These are phyloP conservation scores for Agaricus blazei DNA, from an alignment of 768 basidiomycete genomes.

Conservation along the genomic window DNA sequence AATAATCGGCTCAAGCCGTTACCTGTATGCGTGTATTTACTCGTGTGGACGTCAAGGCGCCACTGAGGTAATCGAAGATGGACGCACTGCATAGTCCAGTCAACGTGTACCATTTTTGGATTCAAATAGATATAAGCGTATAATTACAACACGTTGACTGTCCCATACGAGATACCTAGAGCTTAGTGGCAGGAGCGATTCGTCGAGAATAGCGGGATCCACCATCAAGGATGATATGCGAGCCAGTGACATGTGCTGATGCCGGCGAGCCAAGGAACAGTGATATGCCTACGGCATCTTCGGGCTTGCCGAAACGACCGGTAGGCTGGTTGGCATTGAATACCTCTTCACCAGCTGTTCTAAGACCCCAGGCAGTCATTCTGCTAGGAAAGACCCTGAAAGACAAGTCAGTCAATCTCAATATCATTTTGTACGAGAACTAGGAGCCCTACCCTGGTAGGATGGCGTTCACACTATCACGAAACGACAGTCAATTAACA, in stretches of 20 bases:
- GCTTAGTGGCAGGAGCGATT: slow-evolving; percentile 26
- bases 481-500: not conserved
- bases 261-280: slow-evolving; percentile 70
- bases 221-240: slow-evolving; percentile 70
- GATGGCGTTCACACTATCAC: slow-evolving; percentile 74
- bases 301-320: slow-evolving; percentile 59
- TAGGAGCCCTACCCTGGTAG: slow-evolving; percentile 58
- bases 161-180: slow-evolving; percentile 17
- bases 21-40: too few species aligned
- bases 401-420: not conserved
- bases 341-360: slow-evolving; percentile 44
- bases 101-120: not conserved
- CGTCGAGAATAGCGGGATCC: slow-evolving; percentile 37
- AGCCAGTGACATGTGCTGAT: slow-evolving; percentile 69
- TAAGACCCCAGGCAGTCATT: slow-evolving; percentile 76
- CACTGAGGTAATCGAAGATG: too few species aligned
- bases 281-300: slow-evolving; percentile 68
- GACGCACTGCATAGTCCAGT: not conserved
- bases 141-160: not conserved
- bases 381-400: slow-evolving; percentile 67
- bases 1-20: too few species aligned
- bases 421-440: not conserved
- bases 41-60: too few species aligned
- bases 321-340: slow-evolving; percentile 57
- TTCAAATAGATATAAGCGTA: not conserved